These are phyloP conservation scores for Sanghuangporus baumii DNA, from an alignment of 1,284 basidiomycete species.

Conservation along the genomic window DNA sequence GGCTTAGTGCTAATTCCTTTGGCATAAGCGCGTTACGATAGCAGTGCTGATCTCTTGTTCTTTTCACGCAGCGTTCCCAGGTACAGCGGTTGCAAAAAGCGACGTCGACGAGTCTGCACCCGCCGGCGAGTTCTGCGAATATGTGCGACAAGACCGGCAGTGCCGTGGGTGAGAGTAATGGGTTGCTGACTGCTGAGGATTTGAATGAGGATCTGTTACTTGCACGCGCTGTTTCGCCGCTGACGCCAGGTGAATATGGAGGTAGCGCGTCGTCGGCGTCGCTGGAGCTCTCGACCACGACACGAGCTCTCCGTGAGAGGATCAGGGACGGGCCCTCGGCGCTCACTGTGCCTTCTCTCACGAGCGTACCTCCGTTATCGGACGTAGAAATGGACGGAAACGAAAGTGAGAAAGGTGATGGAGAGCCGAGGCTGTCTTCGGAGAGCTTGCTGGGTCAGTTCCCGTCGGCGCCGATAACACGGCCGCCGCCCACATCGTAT, in stretches of 20 bases:
- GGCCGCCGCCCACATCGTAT: not conserved
- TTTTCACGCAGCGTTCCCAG: not conserved
- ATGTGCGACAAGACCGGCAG: not conserved
- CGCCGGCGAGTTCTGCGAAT: not conserved
- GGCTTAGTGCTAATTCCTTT: not conserved
- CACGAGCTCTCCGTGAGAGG: not conserved
- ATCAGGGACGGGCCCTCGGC: not conserved
- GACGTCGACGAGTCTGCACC: not conserved
- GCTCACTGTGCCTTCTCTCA: not conserved
- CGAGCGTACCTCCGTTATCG: conserved; percentile 2
- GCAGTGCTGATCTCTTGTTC: not conserved
- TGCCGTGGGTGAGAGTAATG: not conserved
- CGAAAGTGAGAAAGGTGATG: not conserved
- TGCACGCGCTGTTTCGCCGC: conserved; percentile 6
- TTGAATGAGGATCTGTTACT: conserved; percentile 3
- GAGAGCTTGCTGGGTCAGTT: conserved; percentile 9
- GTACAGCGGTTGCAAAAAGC: not conserved
- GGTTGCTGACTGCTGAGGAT: conserved; percentile 11
- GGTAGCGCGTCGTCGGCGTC: not conserved
- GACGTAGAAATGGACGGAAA: conserved; percentile 1
- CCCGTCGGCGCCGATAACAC: not conserved
- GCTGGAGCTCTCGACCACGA: not conserved
- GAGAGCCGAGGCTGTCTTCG: not conserved
- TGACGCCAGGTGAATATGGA: not conserved
- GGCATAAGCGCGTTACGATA: not conserved